Conservation (phyloP, 768 basidiomycete species). For the Leccinum boreale region DNA sequence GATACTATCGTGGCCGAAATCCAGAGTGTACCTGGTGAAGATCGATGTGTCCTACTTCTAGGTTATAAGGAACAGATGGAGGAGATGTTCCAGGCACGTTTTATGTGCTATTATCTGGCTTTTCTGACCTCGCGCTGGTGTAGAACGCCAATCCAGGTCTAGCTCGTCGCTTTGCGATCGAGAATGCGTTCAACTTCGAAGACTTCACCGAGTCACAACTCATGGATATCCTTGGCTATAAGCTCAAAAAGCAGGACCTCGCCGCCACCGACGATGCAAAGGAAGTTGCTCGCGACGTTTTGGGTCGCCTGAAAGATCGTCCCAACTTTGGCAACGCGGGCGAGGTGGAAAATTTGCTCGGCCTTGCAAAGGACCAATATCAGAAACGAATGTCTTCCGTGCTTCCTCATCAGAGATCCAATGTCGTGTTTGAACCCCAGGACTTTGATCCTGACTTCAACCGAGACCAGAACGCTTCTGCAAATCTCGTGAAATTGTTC, state of each 20-base stretch:
- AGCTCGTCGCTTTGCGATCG: constrained; percentile 63
- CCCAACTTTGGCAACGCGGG: constrained; percentile 68
- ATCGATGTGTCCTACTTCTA: constrained; percentile 61
- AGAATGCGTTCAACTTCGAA: constrained; percentile 66
- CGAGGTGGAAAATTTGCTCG: constrained; percentile 59
- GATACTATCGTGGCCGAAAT: constrained; percentile 76
- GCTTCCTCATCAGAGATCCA: constrained; percentile 16
- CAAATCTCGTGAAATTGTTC: constrained; percentile 55
- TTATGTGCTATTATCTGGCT: background rate
- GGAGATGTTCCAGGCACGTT: constrained; percentile 69
- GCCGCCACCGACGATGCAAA: constrained; percentile 56
- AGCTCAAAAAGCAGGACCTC: constrained; percentile 57
- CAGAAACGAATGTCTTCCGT: constrained; percentile 36
- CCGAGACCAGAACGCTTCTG: constrained; percentile 43
- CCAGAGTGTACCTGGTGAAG: constrained; percentile 65
- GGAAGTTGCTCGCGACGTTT: constrained; percentile 47
- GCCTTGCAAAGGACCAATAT: constrained; percentile 46
- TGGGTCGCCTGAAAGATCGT: constrained; percentile 35
- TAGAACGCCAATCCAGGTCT: constrained; percentile 73
- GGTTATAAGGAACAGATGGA: constrained; percentile 65
- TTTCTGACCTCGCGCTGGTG: background rate
- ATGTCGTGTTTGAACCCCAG: constrained; percentile 36
- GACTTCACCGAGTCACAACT: constrained; percentile 59
- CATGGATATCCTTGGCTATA: constrained; percentile 47
- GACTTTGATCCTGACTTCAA: constrained; percentile 67